Evolutionary conservation across 2,329 filamentous ascomycete species (phyloP), one percentile per base, ranked within the genome.

Genomic region (Fusarium tjaetaba): DNA sequence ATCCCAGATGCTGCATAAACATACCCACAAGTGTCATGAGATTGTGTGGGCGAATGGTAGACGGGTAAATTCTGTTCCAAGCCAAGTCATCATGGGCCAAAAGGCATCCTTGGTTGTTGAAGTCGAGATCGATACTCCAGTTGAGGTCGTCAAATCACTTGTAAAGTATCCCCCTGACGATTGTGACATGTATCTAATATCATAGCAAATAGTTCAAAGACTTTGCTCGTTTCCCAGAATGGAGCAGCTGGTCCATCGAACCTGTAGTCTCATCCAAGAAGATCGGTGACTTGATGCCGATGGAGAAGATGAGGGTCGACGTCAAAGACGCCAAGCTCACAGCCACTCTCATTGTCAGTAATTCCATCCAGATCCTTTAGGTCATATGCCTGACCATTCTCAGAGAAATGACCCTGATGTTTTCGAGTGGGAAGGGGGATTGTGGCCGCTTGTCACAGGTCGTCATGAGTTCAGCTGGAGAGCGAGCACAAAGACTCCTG

Each of bases 391-490:
- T 57, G 18, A 58, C 14, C 1, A 4, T 0, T 7, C 6, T 11
- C 7, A 71, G 67, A 49, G 32, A 41, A 70, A 70, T 7, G 43
- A 51, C 1, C 18, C n/a, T 6, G 61, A 51, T 14, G 45, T 16
- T 0, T 66, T 71, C 13, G 53, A 61, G 38, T 70, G 68, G 68
- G 38, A 39, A 0, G 68, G 67, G 0, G 61, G 43, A 2, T n/a
- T 70, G 2, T 41, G 60, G 53, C 60, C 58, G 5, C n/a, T 70
- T 22, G 56, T 70, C 11, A 38, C 32, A 4, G 66, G 68, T 14
- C 42, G 46, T 20, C 68, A 70, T 26, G 42, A 49, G 48, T 66
- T 70, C 36, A 60, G 36, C 26, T 70, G 65, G 65, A 53, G 28
- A 14, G 45, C 68, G n/a, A 70, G 66, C 28, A 43, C 45, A 18